These are phyloP conservation scores for Fusarium annulatum DNA, from an alignment of 2,329 filamentous ascomycete genomes.

Conservation along the genomic window DNA sequence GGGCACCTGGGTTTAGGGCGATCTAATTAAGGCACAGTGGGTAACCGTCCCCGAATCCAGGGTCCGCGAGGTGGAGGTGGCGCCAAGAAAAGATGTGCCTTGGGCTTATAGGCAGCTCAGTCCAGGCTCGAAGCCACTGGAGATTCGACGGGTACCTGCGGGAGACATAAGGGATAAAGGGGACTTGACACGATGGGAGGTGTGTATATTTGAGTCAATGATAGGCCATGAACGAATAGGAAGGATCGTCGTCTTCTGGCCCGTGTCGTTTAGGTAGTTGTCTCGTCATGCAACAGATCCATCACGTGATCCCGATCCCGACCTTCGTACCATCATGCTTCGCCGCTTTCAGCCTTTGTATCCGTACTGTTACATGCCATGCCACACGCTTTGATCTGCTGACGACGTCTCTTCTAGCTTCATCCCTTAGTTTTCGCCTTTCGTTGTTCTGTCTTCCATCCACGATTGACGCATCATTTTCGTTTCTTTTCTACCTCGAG, in stretches of 20 bases:
- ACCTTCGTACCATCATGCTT: slow-evolving; percentile 29
- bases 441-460: slow-evolving; percentile 23
- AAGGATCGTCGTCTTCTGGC: neutral
- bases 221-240: neutral
- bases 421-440: slow-evolving; percentile 35
- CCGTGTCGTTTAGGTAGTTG: slow-evolving; percentile 1
- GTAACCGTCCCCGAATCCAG: slow-evolving; percentile 35
- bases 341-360: slow-evolving; percentile 36
- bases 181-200: neutral
- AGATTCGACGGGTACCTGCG: neutral
- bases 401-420: slow-evolving; percentile 36
- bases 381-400: slow-evolving; percentile 24
- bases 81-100: slow-evolving; percentile 36
- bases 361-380: slow-evolving; percentile 11
- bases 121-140: slow-evolving; percentile 14
- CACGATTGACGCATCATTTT: slow-evolving; percentile 9
- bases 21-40: slow-evolving; percentile 39
- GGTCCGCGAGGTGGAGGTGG: slow-evolving; percentile 39
- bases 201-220: neutral
- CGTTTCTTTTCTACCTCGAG: slow-evolving; percentile 6
- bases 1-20: slow-evolving; percentile 15
- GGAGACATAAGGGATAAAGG: neutral
- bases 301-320: slow-evolving; percentile 34
- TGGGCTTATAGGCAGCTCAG: slow-evolving; percentile 14
- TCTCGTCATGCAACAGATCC: neutral